Evolutionary conservation across 179 eudicot species (phyloP).

Genomic region (Vitellaria paradoxa): DNA sequence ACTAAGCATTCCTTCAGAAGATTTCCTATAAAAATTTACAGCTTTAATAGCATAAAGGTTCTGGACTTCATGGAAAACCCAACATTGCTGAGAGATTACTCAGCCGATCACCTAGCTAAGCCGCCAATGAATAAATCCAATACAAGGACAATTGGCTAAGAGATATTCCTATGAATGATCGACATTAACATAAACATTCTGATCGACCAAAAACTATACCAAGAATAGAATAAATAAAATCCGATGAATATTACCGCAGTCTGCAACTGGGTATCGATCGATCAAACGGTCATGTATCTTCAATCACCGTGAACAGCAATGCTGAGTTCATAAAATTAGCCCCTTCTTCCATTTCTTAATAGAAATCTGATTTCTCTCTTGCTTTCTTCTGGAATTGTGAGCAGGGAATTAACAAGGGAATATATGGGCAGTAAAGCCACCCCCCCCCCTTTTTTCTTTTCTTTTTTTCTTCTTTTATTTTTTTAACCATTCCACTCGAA

Average conservation of each 20-base stretch:
- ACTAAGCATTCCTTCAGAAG: neutral
- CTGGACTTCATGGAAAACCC: neutral
- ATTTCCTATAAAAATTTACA: neutral
- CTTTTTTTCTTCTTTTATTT: neutral
- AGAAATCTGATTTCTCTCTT: neutral
- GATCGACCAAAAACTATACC: neutral
- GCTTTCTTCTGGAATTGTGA: neutral
- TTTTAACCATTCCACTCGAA: too few relatives aligned
- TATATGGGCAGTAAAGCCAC: neutral
- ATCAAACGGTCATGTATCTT: too few relatives aligned
- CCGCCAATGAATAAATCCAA: constrained; percentile 7
- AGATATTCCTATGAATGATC: neutral
- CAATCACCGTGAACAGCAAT: too few relatives aligned
- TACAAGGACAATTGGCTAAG: neutral
- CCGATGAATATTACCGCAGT: too few relatives aligned
- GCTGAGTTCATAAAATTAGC: neutral
- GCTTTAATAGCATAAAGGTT: neutral
- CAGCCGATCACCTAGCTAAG: constrained; percentile 5
- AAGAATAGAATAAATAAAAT: neutral
- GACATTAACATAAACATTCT: neutral
- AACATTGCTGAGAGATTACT: neutral
- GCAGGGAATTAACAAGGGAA: neutral
- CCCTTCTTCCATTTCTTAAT: neutral
- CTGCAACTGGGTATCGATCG: too few relatives aligned
- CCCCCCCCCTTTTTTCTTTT: too few relatives aligned